A percentile compares a stretch with the other conserved stretches of the same genome.
These are phyloP conservation scores for Beta macrorhiza DNA, from an alignment of 179 eudicot genomes.

Conservation along the genomic window DNA sequence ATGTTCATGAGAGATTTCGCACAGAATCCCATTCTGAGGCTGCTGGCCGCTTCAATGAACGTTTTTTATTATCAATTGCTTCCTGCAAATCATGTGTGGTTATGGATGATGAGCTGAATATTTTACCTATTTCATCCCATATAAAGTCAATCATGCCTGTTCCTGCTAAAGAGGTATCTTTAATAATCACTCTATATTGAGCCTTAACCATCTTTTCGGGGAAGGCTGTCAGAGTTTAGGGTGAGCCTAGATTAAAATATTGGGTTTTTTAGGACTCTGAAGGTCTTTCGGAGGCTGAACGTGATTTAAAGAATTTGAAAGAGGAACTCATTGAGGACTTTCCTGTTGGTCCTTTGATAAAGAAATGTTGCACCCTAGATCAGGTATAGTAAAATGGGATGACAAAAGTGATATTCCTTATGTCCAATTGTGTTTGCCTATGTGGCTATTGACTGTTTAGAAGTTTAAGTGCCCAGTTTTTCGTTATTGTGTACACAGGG, in stretches of 20 bases:
- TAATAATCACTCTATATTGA: not conserved
- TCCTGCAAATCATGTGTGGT: conserved; percentile 80
- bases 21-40: conserved; percentile 82
- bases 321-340: conserved; percentile 70
- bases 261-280: conserved; percentile 52
- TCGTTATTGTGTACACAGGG: conserved; percentile 45
- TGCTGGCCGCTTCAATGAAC: conserved; percentile 85
- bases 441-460: conserved; percentile 6
- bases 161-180: conserved; percentile 60
- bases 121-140: conserved; percentile 87
- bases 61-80: conserved; percentile 72
- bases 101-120: conserved; percentile 89
- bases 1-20: conserved; percentile 89
- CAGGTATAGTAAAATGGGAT: conserved; percentile 48
- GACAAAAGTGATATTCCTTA: not conserved
- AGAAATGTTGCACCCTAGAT: conserved; percentile 80
- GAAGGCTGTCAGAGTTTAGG: not conserved
- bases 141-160: conserved; percentile 59
- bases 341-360: conserved; percentile 78
- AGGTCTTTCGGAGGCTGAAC: conserved; percentile 73
- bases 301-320: conserved; percentile 59
- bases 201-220: not conserved
- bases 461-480: conserved; percentile 3
- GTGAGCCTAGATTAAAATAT: not conserved
- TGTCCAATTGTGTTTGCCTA: not conserved